These are phyloP conservation scores for Euphrasia arctica DNA, from an alignment of 305 asterid species.

Conservation along the genomic window DNA sequence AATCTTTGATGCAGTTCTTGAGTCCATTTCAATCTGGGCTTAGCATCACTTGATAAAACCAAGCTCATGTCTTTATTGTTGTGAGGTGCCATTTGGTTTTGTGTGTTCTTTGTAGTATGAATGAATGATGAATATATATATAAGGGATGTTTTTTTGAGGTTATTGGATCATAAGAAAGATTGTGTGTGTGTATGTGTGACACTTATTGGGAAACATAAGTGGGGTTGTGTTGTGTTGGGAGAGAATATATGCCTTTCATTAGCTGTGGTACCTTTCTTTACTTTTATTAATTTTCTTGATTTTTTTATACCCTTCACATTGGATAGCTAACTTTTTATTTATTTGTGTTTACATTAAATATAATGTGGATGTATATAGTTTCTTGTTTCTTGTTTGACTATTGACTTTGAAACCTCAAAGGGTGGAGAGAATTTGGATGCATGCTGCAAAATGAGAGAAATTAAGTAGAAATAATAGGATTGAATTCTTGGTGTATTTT, in stretches of 20 bases:
- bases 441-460: constrained; percentile 47
- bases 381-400: no score
- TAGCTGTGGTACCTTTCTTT: constrained; percentile 57
- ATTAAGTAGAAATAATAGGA: constrained; percentile 44
- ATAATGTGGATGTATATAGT: constrained; percentile 5
- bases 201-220: constrained; percentile 65
- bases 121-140: no score
- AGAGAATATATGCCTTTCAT: constrained; percentile 75
- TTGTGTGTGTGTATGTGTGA: no score
- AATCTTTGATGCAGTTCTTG: constrained; percentile 75
- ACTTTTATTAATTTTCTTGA: not conserved
- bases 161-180: constrained; percentile 26
- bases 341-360: constrained; percentile 25
- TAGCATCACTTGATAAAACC: constrained; percentile 81
- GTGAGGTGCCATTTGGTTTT: no score
- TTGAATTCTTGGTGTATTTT: not conserved
- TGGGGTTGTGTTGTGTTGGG: constrained; percentile 53
- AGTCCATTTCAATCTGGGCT: constrained; percentile 94
- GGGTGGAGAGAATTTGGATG: no score
- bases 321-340: constrained; percentile 46
- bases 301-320: constrained; percentile 61
- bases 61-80: constrained; percentile 33
- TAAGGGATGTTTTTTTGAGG: no score
- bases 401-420: no score
- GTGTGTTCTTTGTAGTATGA: constrained; percentile 9